phyloP scores from a whole-genome alignment of 495 filamentous ascomycete species.

The Penicillium desertorum region DNA sequence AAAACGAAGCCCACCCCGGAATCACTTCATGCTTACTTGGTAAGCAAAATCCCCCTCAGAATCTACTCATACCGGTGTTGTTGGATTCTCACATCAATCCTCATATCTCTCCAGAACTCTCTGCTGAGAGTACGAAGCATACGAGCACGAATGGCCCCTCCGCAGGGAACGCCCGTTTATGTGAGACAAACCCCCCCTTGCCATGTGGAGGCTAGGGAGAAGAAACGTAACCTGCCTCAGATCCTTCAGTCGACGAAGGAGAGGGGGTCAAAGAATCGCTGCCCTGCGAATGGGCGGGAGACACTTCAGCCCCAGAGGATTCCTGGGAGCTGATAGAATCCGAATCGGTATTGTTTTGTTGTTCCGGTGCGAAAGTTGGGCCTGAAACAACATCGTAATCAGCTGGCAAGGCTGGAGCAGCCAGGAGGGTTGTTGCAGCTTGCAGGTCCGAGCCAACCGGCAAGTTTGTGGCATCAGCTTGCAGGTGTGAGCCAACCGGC shows the following conservation, averaged over 20 bases:
- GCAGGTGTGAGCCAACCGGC: not conserved
- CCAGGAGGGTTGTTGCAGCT: not conserved
- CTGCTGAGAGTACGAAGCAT: too few relatives aligned
- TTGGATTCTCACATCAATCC: not conserved
- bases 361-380: not conserved
- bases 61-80: not conserved
- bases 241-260: not conserved
- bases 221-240: not conserved
- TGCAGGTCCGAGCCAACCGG: too few relatives aligned
- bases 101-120: too few relatives aligned
- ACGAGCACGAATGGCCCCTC: too few relatives aligned
- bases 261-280: not conserved
- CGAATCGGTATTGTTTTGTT: not conserved
- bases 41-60: not conserved
- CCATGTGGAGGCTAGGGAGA: not conserved
- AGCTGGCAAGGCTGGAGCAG: not conserved
- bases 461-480: too few relatives aligned
- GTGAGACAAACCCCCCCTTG: not conserved
- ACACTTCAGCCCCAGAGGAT: not conserved
- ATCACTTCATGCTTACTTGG: not conserved
- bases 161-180: too few relatives aligned
- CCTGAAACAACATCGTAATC: not conserved
- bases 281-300: not conserved
- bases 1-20: too few relatives aligned
- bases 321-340: not conserved